Evolutionary conservation across 164 flowering plant genomes (phyloP).

Genomic region (Piper betle): DNA sequence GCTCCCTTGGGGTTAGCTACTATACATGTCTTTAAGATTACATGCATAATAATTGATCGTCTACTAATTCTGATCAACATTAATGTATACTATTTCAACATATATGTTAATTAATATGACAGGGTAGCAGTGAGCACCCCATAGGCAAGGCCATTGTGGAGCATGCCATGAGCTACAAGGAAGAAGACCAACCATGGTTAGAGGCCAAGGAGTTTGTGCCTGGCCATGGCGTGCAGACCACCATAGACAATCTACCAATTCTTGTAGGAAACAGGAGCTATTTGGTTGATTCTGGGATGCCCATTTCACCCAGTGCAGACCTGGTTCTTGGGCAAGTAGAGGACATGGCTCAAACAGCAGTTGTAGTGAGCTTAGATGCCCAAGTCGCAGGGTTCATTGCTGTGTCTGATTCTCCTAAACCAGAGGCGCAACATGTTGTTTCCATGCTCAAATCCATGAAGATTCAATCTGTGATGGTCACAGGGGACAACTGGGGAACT

Average conservation of each 20-base stretch:
- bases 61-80: no score
- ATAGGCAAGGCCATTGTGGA: constrained; percentile 77
- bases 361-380: constrained; percentile 63
- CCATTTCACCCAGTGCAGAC: constrained; percentile 41
- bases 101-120: not conserved
- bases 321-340: constrained; percentile 47
- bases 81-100: no score
- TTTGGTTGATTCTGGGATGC: constrained; percentile 37
- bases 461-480: constrained; percentile 74
- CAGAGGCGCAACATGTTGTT: constrained; percentile 65
- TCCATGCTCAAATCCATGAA: constrained; percentile 60
- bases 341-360: constrained; percentile 66
- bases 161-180: constrained; percentile 50
- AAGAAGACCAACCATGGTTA: constrained; percentile 20
- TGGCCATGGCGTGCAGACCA: constrained; percentile 82
- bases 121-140: constrained; percentile 96
- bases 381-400: constrained; percentile 70
- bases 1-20: constrained; percentile 59
- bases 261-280: constrained; percentile 83
- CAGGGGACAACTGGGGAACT: constrained; percentile 93
- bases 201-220: constrained; percentile 67
- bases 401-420: constrained; percentile 79
- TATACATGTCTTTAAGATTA: no score
- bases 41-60: no score
- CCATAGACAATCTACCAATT: constrained; percentile 44